Evolutionary conservation across 2,329 filamentous ascomycete genomes (phyloP), one percentile per base, ranked within the genome.

Genomic region (Clonostachys solani): DNA sequence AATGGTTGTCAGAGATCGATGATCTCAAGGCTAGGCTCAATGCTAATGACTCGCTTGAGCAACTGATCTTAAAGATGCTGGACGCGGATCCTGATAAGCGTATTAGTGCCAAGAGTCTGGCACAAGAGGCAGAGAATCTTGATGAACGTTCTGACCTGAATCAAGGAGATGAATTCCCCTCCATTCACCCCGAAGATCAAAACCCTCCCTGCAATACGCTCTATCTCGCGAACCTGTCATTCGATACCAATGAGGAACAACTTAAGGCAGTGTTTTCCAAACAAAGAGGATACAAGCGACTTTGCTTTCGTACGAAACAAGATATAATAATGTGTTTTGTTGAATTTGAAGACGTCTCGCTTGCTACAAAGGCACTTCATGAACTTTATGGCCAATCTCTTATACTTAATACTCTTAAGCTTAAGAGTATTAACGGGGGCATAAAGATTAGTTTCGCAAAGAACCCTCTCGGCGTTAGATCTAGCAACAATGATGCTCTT

Each of bases 311-410:
- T 34, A 95, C 91, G 46, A 97, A 97, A 72, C 83, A 89, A 54
- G 95, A 96, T 57, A 92, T 92, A 0, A 92, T 92, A 2, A 96
- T 97, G 92, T 97, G 94, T 63, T 97, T 97, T 65, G 94, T 99
- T 36, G 94, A 99, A 66, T 99, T 97, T 57, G 92, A 97, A 60
- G 91, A 96, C 58, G 79, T 95, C 10, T 87, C 89, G 2, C 92
- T 90, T 60, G 92, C 92, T 1, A 96, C 92, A 38, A 95, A 92
- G 67, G 87, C 92, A 2, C 77, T 97, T 4, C 83, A 91, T 54
- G 90, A 96, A 2, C 77, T 97, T 4, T 83, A 91, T 54, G 90
- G 96, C 48, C 77, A 96, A 2, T 96, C 96, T 59, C 94, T 94
- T n/a, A n/a, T n/a, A n/a, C n/a, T n/a, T 0, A 82, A 87, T 44